phyloP scores from a whole-genome alignment of 1,139 yeast species.

The Kluyveromyces sp. region DNA sequence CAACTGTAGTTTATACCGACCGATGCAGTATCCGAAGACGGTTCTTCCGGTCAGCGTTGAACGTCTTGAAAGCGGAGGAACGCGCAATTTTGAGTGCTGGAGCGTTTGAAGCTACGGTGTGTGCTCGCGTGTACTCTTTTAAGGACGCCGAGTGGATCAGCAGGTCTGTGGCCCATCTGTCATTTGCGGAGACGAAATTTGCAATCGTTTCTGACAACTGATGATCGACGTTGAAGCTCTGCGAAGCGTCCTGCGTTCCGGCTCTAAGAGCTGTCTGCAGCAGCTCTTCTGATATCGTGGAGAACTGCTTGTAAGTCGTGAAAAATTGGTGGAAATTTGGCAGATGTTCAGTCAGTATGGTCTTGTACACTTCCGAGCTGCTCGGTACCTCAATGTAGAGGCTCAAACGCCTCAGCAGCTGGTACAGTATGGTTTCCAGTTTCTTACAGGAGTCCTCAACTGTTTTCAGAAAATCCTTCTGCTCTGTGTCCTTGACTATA shows the following conservation, averaged over 20 bases:
- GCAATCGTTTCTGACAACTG: conserved; percentile 9
- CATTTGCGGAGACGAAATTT: conserved; percentile 7
- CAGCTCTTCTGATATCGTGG: conserved; percentile 4
- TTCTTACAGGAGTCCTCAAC: conserved; percentile 3
- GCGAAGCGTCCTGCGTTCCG: not conserved
- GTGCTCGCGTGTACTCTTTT: conserved; percentile 4
- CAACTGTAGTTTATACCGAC: not conserved
- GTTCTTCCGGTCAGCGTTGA: conserved; percentile 4
- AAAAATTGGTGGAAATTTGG: conserved; percentile 10
- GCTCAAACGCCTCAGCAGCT: conserved; percentile 10
- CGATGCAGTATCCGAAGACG: conserved; percentile 6
- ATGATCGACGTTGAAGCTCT: conserved; percentile 8
- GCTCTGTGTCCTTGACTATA: conserved; percentile 7
- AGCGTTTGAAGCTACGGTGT: not conserved
- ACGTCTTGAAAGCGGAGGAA: not conserved
- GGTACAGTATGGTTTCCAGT: conserved; percentile 9
- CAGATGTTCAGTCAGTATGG: conserved; percentile 9
- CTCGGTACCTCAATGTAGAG: conserved; percentile 9
- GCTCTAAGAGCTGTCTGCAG: conserved; percentile 4
- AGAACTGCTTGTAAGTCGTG: conserved; percentile 4
- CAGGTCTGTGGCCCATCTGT: conserved; percentile 9
- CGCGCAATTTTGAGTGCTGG: not conserved
- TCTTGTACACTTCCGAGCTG: conserved; percentile 8
- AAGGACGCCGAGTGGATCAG: conserved; percentile 9
- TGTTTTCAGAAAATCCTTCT: conserved; percentile 5